phyloP scores from a whole-genome alignment of 179 eudicot genomes.

The Beta corolliflora region DNA sequence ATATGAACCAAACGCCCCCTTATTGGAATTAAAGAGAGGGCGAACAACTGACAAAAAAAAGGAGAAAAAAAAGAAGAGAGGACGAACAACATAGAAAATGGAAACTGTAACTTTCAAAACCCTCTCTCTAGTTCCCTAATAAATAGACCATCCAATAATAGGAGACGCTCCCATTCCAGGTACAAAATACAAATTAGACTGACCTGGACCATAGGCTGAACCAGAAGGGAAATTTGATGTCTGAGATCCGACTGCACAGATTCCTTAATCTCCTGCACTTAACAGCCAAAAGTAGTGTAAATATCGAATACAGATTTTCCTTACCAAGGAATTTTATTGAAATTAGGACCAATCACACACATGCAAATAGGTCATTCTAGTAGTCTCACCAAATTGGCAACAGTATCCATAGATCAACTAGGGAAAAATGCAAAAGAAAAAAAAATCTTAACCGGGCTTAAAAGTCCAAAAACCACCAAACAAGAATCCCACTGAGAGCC shows the following conservation, averaged over 20 bases:
- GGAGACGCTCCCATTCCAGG: background rate
- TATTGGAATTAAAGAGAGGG: too few species aligned
- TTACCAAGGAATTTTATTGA: background rate
- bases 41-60: too few species aligned
- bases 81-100: too few species aligned
- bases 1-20: too few species aligned
- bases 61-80: too few species aligned
- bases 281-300: background rate
- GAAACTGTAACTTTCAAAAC: too few species aligned
- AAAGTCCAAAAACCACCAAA: too few species aligned
- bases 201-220: conserved; percentile 98
- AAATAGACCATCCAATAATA: background rate
- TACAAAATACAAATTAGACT: background rate
- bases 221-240: conserved; percentile 91
- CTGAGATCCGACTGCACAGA: conserved; percentile 78
- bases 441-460: too few species aligned
- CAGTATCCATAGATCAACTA: background rate
- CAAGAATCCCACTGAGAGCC: background rate
- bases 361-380: background rate
- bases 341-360: background rate
- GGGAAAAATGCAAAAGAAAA: too few species aligned
- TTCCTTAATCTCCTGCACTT: conserved; percentile 74
- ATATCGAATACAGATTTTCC: conserved; percentile 1
- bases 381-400: background rate
- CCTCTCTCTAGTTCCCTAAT: too few species aligned